Percentiles rank a stretch among this genome's conserved stretches.
These are phyloP conservation scores for Saccharomyces hybrid DNA, from an alignment of 1,139 yeast species.

Conservation along the genomic window DNA sequence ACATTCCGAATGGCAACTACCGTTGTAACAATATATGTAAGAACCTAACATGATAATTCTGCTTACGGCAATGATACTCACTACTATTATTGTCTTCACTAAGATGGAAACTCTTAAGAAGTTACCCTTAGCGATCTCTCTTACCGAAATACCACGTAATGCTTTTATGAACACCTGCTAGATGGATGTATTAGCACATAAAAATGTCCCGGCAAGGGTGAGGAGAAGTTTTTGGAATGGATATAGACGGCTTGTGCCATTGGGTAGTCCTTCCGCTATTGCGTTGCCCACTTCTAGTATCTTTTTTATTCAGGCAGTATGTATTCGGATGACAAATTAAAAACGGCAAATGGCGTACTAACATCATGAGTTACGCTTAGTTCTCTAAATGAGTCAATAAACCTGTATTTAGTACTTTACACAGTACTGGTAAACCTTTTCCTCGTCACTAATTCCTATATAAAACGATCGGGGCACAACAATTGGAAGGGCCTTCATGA, in stretches of 20 bases:
- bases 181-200: not conserved
- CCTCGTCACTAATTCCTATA: not conserved
- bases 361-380: not conserved
- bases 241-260: constrained; percentile 12
- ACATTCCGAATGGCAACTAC: not conserved
- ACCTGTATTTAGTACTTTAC: not conserved
- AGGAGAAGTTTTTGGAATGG: constrained; percentile 8
- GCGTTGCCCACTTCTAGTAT: constrained; percentile 14
- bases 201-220: not conserved
- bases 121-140: not conserved
- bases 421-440: not conserved
- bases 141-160: not conserved
- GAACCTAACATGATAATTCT: not conserved
- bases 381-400: not conserved
- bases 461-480: constrained; percentile 9
- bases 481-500: constrained; percentile 8
- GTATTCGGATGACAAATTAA: constrained; percentile 1
- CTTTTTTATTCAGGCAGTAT: constrained; percentile 6
- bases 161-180: not conserved
- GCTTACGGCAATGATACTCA: not conserved
- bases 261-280: constrained; percentile 15
- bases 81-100: not conserved
- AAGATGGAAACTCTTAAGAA: not conserved
- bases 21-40: not conserved
- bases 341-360: not conserved